phyloP scores from a whole-genome alignment of 768 basidiomycete genomes.

The Kondoa malvinella region DNA sequence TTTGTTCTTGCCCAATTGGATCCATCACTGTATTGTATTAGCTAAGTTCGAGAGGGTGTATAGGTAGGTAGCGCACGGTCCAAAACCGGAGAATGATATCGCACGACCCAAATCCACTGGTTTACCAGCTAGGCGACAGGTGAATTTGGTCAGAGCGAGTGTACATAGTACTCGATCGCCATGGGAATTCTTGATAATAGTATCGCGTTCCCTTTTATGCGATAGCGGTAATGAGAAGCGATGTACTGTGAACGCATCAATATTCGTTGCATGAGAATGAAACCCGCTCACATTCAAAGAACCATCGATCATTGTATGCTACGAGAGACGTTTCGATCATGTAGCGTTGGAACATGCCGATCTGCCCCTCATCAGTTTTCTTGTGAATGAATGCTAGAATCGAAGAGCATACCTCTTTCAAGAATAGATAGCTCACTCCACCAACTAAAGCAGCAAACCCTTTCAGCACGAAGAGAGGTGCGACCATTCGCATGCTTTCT shows the following conservation, averaged over 20 bases:
- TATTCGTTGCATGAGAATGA: not conserved
- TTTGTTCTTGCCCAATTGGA: not conserved
- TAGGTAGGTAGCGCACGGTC: not conserved
- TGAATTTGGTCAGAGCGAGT: not conserved
- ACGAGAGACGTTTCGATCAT: not conserved
- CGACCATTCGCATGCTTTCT: not conserved
- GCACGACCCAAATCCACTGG: not conserved
- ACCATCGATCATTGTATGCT: not conserved
- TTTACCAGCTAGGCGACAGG: not conserved
- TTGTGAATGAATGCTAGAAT: too few relatives aligned
- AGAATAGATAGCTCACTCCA: not conserved
- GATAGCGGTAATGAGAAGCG: not conserved
- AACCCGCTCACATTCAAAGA: not conserved
- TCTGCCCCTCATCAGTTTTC: too few relatives aligned
- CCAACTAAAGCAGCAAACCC: not conserved
- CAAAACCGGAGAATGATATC: not conserved
- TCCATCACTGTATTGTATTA: not conserved
- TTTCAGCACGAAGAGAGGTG: not conserved
- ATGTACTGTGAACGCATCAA: not conserved
- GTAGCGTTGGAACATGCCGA: not conserved
- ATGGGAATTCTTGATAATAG: not conserved
- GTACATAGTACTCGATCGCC: not conserved
- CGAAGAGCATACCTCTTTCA: not conserved
- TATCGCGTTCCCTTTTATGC: not conserved
- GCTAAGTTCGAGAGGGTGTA: not conserved